Percentiles rank a stretch among this genome's conserved stretches.
phyloP scores from a whole-genome alignment of 1,284 basidiomycete genomes.

The Hymenochaete sp. region DNA sequence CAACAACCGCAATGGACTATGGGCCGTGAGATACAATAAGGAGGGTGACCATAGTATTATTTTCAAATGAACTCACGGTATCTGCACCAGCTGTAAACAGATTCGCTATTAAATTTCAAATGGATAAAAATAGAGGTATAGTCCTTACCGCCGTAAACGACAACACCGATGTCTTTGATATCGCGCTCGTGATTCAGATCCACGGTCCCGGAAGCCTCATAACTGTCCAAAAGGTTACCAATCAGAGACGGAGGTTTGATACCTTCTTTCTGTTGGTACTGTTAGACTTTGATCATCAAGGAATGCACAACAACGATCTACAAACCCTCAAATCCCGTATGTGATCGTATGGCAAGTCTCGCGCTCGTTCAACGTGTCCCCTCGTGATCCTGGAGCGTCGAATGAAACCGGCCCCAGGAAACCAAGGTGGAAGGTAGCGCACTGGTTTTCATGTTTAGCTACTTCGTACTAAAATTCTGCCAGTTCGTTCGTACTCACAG shows the following conservation, averaged over 20 bases:
- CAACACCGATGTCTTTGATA: background rate
- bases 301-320: no score
- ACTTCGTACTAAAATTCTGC: no score
- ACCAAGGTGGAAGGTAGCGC: slow-evolving; percentile 15
- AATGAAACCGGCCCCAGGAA: slow-evolving; percentile 11
- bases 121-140: no score
- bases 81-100: slow-evolving; percentile 17
- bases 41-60: background rate
- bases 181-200: slow-evolving; percentile 4
- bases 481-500: no score
- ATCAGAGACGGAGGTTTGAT: slow-evolving; percentile 10
- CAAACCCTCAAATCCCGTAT: slow-evolving; percentile 3
- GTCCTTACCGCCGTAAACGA: slow-evolving; percentile 8
- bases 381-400: background rate
- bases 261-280: slow-evolving; percentile 2
- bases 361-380: background rate
- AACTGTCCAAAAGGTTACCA: slow-evolving; percentile 5
- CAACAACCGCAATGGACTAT: slow-evolving; percentile 1
- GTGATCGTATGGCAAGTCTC: background rate
- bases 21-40: slow-evolving; percentile 14
- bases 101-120: background rate
- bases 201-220: no score
- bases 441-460: no score
- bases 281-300: background rate
- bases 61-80: slow-evolving; percentile 12